Evolutionary conservation across 2,329 filamentous ascomycete species (phyloP), one percentile per base, ranked within the genome.

Genomic region (Bertia moriformis): DNA sequence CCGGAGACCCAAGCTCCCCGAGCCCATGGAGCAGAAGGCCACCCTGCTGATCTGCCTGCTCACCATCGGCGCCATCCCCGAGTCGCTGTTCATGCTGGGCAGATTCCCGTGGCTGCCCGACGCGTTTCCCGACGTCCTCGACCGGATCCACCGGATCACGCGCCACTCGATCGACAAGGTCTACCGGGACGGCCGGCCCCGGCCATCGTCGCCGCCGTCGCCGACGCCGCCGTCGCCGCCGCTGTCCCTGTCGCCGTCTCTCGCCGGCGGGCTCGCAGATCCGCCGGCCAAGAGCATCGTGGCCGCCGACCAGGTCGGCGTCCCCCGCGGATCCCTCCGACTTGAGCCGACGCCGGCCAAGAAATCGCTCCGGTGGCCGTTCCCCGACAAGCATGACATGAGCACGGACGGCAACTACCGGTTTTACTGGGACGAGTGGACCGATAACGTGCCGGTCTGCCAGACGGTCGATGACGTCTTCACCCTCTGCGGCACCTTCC

Each of bases 371-470:
- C 74, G 83, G 44, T 95, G 89, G 89, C 83, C 87, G 3, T 80
- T 82, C 49, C 75, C 86, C 4, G 88, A 94, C 48, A 78, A 75
- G 47, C 71, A 70, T 45, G 84, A 91, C 50, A 76, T 74, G 18
- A 78, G 78, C 40, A 84, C 87, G 47, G n/a, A n/a, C n/a, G n/a
- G n/a, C n/a, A 73, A 83, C 39, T 96, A 95, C 55, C 76, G 83
- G 19, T 96, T 93, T 54, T 98, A 98, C 57, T 95, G 91, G 78
- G 87, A 94, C 42, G 91, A 96, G 48, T 98, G 91, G 91, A 71
- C 78, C 2, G 89, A 96, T 57, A 93, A 91, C 45, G 70, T 98
- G 36, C 93, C 91, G 1, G 63, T 94, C 15, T 98, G 91, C 53
- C 88, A 93, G 54, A 83, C 69, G 1, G 76, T 94, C 4, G 86